Evolutionary conservation across 768 basidiomycete genomes (phyloP).

Genomic region (Tylopilus vinaceipallidus): DNA sequence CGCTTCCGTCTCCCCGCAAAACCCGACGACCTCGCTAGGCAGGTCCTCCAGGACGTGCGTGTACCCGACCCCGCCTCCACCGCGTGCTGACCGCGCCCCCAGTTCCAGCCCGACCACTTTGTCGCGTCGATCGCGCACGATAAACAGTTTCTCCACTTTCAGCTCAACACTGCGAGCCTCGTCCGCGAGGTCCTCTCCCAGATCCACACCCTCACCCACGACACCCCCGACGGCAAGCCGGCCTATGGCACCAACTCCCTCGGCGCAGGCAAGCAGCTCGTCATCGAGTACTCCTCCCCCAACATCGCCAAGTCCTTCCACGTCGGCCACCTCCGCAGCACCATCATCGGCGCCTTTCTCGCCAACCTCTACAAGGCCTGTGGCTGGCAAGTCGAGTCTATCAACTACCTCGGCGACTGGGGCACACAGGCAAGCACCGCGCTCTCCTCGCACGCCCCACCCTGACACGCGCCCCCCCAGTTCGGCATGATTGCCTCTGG

Average conservation of each 20-base stretch:
- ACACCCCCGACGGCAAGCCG: conserved; percentile 53
- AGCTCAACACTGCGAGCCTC: conserved; percentile 62
- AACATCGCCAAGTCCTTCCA: conserved; percentile 99
- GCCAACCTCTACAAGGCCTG: conserved; percentile 87
- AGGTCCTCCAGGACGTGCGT: conserved; percentile 72
- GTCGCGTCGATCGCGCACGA: conserved; percentile 66
- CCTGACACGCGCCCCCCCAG: conserved; percentile 34
- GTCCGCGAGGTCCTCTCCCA: conserved; percentile 67
- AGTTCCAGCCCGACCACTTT: conserved; percentile 88
- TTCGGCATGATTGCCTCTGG: conserved; percentile 89
- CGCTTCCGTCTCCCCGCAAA: conserved; percentile 86
- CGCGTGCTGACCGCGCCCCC: conserved; percentile 4
- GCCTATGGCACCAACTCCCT: conserved; percentile 81
- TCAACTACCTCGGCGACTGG: conserved; percentile 99
- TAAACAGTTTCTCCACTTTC: conserved; percentile 84
- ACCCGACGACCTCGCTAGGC: conserved; percentile 70
- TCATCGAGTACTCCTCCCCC: conserved; percentile 93
- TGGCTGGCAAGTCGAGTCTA: conserved; percentile 86
- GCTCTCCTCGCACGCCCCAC: neutral
- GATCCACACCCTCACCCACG: conserved; percentile 68
- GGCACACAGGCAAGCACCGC: conserved; percentile 78
- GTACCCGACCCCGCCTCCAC: neutral
- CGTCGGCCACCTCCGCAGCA: conserved; percentile 93
- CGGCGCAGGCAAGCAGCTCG: conserved; percentile 77
- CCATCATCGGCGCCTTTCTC: conserved; percentile 98